Conservation (phyloP, 106 monocot genomes). For the Apostasia ramifera region DNA sequence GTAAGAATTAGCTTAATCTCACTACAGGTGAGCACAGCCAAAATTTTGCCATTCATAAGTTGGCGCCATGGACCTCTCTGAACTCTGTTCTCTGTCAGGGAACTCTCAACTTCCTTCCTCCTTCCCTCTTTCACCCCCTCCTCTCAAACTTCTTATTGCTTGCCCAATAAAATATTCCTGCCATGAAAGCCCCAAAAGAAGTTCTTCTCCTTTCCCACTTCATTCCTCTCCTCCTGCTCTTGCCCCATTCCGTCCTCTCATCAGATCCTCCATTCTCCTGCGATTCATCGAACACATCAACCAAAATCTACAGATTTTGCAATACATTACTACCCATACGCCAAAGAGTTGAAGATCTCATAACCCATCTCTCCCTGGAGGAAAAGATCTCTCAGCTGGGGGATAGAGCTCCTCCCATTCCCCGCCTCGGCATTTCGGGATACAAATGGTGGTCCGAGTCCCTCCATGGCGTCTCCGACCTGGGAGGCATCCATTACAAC, state of each 20-base stretch:
- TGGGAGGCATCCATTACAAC: constrained; percentile 63
- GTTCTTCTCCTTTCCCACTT: neutral
- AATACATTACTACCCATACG: constrained; percentile 25
- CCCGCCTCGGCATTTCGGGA: constrained; percentile 62
- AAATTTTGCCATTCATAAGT: neutral
- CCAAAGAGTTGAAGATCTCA: constrained; percentile 42
- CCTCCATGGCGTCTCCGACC: constrained; percentile 67
- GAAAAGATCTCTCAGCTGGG: constrained; percentile 90
- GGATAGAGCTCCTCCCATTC: constrained; percentile 56
- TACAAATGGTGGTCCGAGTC: constrained; percentile 99
- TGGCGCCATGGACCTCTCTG: neutral
- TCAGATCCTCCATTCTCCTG: constrained; percentile 61
- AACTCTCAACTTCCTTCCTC: neutral
- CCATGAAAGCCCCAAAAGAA: constrained; percentile 12
- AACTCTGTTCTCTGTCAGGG: neutral
- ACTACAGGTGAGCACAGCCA: neutral
- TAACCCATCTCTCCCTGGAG: constrained; percentile 50
- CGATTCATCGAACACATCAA: constrained; percentile 22
- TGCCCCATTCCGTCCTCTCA: neutral
- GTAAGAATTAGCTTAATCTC: neutral
- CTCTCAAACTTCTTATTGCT: neutral
- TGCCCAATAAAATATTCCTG: neutral
- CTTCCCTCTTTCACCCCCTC: neutral
- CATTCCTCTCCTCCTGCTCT: constrained; percentile 9
- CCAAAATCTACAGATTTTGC: constrained; percentile 39